Evolutionary conservation across 192 early-diverging fungal species (phyloP).

Genomic region (Geranomyces variabilis): DNA sequence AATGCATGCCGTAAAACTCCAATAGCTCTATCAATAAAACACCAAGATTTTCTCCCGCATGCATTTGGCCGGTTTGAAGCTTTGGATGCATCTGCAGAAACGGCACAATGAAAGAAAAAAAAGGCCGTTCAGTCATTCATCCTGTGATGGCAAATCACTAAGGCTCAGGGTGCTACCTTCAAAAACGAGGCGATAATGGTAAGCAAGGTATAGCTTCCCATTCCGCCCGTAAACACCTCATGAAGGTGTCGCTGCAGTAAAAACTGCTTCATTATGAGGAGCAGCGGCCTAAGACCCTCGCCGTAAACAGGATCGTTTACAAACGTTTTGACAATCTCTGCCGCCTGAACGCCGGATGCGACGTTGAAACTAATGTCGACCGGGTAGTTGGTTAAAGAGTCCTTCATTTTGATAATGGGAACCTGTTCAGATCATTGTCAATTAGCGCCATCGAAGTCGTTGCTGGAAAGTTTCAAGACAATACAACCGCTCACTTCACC

Average conservation of each 20-base stretch:
- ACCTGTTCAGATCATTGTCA: too few relatives aligned
- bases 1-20: conserved; percentile 84
- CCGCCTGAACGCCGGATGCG: conserved; percentile 68
- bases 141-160: background rate
- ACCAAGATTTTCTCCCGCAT: conserved; percentile 75
- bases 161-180: conserved; percentile 51
- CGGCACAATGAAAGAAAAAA: conserved; percentile 24
- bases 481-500: conserved; percentile 29
- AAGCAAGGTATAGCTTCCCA: conserved; percentile 84
- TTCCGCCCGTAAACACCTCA: conserved; percentile 86
- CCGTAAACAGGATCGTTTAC: conserved; percentile 49
- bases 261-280: conserved; percentile 86
- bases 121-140: background rate
- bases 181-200: conserved; percentile 79
- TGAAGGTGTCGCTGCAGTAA: conserved; percentile 73
- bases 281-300: conserved; percentile 64
- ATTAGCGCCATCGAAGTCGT: conserved; percentile 11
- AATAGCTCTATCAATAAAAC: conserved; percentile 90
- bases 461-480: conserved; percentile 5
- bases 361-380: conserved; percentile 90
- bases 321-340: conserved; percentile 62
- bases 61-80: conserved; percentile 65
- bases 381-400: conserved; percentile 69
- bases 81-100: conserved; percentile 74
- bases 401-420: conserved; percentile 88